Base-by-base conservation (phyloP, 2,329 filamentous ascomycete species). In the Calonectria fujianensis region DNA sequence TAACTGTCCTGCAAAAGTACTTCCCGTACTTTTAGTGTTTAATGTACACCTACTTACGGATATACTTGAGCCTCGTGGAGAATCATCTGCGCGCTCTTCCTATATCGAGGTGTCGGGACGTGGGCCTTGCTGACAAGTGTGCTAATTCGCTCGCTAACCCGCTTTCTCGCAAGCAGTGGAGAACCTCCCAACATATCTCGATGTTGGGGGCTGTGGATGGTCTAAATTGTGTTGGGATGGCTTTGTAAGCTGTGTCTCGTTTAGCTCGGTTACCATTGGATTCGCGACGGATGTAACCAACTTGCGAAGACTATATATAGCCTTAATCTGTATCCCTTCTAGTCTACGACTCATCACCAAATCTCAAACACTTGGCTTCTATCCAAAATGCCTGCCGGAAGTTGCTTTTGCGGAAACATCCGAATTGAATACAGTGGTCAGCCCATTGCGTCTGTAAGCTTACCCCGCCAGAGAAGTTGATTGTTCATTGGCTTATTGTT, bases 381-480 rank as follows among this genome's bases (percentile, higher is more conserved):
- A n/a, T 63, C 10, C 11, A 41, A 63, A 20, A 39, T 41, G 57
- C 20, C 35, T 29, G 24, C 16, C 24, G 57, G 57, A 18, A 41
- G 35, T 10, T 63, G 57, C n/a, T 63, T 63, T 27, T 63, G 57
- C 9, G 57, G 57, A 63, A 63, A 63, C 18, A 29, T 63, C 24
- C 35, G 14, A 41, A 39, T 63, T 24, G 3, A 63, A 11, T 41
- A 24, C 32, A 41, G 7, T 41, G 57, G 57, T 4, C n/a, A 63
- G 16, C 57, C 57, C 18, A 41, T 63, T 16, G 37, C 57, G 7
- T 41, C 37, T 29, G 57, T 63, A 63, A 41, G 57, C 27, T 41
- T 29, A 1, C 35, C 29, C 32, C 14, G 1, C 45, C 45, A 48
- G 20, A 9, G 2, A 61, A 18, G 24, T 24, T 24, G 6, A 39